Conservation (phyloP, 129 eudicot genomes). For the Tanacetum coccineum region DNA sequence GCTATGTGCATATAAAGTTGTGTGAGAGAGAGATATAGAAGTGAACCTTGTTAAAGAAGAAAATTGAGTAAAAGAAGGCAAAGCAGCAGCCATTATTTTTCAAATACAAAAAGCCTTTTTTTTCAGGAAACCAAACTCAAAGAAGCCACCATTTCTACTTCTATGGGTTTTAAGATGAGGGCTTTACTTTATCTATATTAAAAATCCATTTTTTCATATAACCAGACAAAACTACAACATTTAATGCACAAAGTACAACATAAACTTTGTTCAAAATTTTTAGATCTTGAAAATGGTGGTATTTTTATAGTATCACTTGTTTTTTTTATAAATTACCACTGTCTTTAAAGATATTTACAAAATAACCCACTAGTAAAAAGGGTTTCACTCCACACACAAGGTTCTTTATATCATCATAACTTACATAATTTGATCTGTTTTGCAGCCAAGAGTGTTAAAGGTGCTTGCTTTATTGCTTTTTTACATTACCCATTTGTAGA, state of each 20-base stretch:
- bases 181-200: conserved; percentile 26
- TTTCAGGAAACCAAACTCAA: conserved; percentile 33
- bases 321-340: conserved; percentile 12
- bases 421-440: not conserved
- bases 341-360: conserved; percentile 16
- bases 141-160: conserved; percentile 22
- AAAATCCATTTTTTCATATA: conserved; percentile 10
- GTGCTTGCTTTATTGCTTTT: conserved; percentile 18
- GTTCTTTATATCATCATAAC: no score
- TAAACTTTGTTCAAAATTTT: not conserved
- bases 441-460: conserved; percentile 16
- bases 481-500: not conserved
- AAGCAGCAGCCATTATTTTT: conserved; percentile 50
- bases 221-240: conserved; percentile 11
- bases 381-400: not conserved
- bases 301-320: not conserved
- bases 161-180: conserved; percentile 46
- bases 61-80: conserved; percentile 59
- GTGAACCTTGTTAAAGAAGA: conserved; percentile 63
- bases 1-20: not conserved
- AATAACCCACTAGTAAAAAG: conserved; percentile 14
- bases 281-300: conserved; percentile 30
- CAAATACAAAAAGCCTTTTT: conserved; percentile 30
- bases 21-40: conserved; percentile 12
- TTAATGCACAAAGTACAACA: conserved; percentile 6